Percentiles rank a stretch among this genome's conserved stretches.
Conservation (phyloP, 306 rosid species). For the Oxytropis ochrocephala region DNA sequence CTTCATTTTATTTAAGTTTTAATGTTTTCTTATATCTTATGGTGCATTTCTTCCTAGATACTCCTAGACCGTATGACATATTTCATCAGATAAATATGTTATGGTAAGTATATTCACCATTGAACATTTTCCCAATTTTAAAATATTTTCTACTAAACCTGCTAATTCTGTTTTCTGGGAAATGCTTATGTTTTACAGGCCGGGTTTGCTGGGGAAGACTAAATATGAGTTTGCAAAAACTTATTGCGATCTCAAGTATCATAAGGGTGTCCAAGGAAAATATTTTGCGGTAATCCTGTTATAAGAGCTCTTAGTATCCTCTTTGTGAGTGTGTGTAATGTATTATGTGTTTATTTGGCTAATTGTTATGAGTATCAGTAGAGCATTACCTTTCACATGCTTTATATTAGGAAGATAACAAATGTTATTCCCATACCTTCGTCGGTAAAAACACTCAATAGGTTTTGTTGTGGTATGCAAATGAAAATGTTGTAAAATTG, state of each 20-base stretch:
- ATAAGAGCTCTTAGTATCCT: slow-evolving; percentile 9
- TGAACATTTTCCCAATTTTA: slow-evolving; percentile 11
- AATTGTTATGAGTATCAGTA: slow-evolving; percentile 1
- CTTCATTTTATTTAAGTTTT: neutral
- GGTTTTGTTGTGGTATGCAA: slow-evolving; percentile 3
- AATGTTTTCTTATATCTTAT: slow-evolving; percentile 36
- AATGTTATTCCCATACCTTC: slow-evolving; percentile 5
- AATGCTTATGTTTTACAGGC: slow-evolving; percentile 51
- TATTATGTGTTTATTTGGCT: slow-evolving; percentile 1
- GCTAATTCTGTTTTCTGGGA: slow-evolving; percentile 14
- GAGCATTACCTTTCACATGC: slow-evolving; percentile 16
- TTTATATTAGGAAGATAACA: slow-evolving; percentile 16
- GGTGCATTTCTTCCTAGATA: slow-evolving; percentile 74
- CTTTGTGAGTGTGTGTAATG: neutral
- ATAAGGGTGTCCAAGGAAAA: slow-evolving; percentile 55
- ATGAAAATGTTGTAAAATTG: neutral
- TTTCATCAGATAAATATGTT: slow-evolving; percentile 87
- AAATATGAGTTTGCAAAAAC: slow-evolving; percentile 78
- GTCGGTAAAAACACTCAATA: slow-evolving; percentile 5
- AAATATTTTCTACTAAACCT: neutral
- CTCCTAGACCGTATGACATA: slow-evolving; percentile 85
- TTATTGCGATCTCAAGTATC: slow-evolving; percentile 63
- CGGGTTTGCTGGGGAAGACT: slow-evolving; percentile 79
- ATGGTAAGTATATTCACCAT: slow-evolving; percentile 59
- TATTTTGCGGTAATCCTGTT: slow-evolving; percentile 56